Conservation (phyloP, 495 filamentous ascomycete species). For the Pyronema domesticum region DNA sequence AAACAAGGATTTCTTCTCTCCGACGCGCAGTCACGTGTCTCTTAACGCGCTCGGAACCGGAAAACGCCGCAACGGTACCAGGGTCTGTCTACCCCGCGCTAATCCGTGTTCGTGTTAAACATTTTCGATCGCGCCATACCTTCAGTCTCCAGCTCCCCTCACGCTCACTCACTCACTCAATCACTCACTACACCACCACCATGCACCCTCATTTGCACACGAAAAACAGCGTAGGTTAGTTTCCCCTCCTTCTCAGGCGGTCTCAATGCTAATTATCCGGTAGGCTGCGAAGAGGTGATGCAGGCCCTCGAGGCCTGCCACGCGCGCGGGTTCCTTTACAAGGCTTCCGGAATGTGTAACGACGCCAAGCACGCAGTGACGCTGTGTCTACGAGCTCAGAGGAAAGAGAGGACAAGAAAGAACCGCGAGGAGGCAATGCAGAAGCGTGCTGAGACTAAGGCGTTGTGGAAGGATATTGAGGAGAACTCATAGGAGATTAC, state of each 20-base stretch:
- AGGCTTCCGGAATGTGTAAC: constrained; percentile 77
- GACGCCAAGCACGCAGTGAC: constrained; percentile 63
- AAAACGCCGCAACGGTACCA: neutral
- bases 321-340: constrained; percentile 75
- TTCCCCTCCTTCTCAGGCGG: neutral
- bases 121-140: neutral
- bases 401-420: constrained; percentile 50
- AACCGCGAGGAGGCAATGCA: constrained; percentile 57
- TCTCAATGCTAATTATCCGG: constrained; percentile 1
- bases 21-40: too few species aligned
- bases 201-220: constrained; percentile 98
- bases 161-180: neutral
- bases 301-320: constrained; percentile 87
- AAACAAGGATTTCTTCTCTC: too few species aligned
- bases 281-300: constrained; percentile 91
- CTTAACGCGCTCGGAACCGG: too few species aligned
- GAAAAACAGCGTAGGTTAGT: constrained; percentile 66
- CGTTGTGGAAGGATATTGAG: constrained; percentile 69
- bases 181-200: constrained; percentile 17
- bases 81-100: neutral
- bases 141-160: constrained; percentile 3
- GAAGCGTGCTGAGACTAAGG: constrained; percentile 49
- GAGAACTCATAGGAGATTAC: constrained; percentile 36
- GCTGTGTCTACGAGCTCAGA: constrained; percentile 61
- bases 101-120: neutral